Conservation (phyloP, 1,284 basidiomycete genomes). For the Ganoderma lingzhi region DNA sequence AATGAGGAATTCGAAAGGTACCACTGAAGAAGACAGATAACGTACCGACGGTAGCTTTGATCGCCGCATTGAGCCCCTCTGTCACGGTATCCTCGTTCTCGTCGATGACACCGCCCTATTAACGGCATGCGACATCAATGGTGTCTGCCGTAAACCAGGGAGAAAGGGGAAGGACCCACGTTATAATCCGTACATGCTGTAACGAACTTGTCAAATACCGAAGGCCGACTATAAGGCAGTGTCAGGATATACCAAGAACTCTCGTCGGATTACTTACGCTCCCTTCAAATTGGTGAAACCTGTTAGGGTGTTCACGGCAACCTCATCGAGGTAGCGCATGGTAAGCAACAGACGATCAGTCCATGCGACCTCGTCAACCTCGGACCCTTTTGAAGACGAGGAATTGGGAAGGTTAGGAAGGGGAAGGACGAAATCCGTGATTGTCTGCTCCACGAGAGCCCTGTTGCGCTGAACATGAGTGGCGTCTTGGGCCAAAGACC, state of each 20-base stretch:
- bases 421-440: slow-evolving; percentile 85
- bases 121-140: neutral
- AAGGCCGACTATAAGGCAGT: slow-evolving; percentile 60
- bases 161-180: slow-evolving; percentile 53
- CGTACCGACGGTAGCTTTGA: slow-evolving; percentile 68
- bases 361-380: slow-evolving; percentile 85
- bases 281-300: slow-evolving; percentile 68
- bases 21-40: slow-evolving; percentile 4
- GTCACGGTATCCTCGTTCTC: slow-evolving; percentile 74
- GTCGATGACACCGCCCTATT: slow-evolving; percentile 87
- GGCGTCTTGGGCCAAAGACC: neutral
- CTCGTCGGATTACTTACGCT: slow-evolving; percentile 51
- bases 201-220: slow-evolving; percentile 70
- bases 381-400: slow-evolving; percentile 60
- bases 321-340: slow-evolving; percentile 76
- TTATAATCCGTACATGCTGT: slow-evolving; percentile 82
- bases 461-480: slow-evolving; percentile 44
- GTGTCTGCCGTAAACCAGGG: no score
- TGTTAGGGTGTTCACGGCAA: slow-evolving; percentile 64
- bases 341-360: slow-evolving; percentile 84
- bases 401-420: slow-evolving; percentile 62
- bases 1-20: neutral
- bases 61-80: slow-evolving; percentile 59
- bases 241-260: slow-evolving; percentile 4
- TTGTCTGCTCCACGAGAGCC: slow-evolving; percentile 64